phyloP scores from a whole-genome alignment of 2,329 filamentous ascomycete genomes.

The Fusarium proliferatum region DNA sequence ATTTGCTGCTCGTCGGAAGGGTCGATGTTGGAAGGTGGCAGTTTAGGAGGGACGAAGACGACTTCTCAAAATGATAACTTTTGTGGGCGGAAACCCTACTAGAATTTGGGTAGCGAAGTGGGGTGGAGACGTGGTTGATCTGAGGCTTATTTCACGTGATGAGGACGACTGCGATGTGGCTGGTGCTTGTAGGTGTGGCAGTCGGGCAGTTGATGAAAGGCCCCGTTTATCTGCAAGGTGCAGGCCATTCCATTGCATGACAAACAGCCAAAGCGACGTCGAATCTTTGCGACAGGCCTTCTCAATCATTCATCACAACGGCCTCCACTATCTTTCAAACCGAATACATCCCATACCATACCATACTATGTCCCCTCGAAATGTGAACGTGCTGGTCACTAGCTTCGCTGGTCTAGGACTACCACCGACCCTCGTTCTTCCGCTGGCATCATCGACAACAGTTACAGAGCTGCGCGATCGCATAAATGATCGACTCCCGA shows the following conservation, averaged over 20 bases:
- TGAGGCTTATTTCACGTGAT: slow-evolving; percentile 50
- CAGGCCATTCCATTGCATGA: slow-evolving; percentile 10
- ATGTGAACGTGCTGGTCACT: slow-evolving; percentile 84
- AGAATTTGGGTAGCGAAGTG: slow-evolving; percentile 52
- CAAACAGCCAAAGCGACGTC: slow-evolving; percentile 10
- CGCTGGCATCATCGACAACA: slow-evolving; percentile 72
- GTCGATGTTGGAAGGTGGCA: slow-evolving; percentile 64
- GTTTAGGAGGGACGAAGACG: slow-evolving; percentile 49
- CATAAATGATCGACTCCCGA: slow-evolving; percentile 71
- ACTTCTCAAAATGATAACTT: slow-evolving; percentile 58
- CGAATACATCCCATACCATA: neutral
- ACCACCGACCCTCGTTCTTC: slow-evolving; percentile 84
- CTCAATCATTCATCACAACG: neutral
- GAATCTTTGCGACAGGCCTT: slow-evolving; percentile 15
- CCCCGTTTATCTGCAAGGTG: slow-evolving; percentile 16
- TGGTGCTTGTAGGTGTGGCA: slow-evolving; percentile 8
- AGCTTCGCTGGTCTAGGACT: slow-evolving; percentile 86
- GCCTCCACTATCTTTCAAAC: neutral
- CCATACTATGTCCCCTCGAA: slow-evolving; percentile 63
- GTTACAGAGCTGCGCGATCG: slow-evolving; percentile 73
- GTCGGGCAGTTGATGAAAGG: neutral
- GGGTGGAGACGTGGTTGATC: slow-evolving; percentile 44
- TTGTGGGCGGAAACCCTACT: slow-evolving; percentile 59
- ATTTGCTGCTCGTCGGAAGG: slow-evolving; percentile 52
- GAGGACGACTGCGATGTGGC: slow-evolving; percentile 40